Base-by-base conservation (phyloP, 352 stramenopile genomes). In the Pythium graminicola region DNA sequence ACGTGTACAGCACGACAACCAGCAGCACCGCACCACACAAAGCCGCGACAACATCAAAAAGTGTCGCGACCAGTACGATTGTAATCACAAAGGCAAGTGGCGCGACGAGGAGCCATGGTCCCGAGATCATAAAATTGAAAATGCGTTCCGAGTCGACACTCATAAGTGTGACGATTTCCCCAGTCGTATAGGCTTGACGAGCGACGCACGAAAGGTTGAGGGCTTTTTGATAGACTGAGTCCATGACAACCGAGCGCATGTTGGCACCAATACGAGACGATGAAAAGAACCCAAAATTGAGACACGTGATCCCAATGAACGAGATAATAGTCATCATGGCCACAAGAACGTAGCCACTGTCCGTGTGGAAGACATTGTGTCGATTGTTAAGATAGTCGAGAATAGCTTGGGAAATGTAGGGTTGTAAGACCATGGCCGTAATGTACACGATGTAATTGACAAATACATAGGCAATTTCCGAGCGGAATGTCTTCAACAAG, bases 111-210 rank as follows among this genome's bases (percentile, higher is more conserved):
- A 64, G 42, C 67, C 67, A 76, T 23, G 58, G 53, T 3, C 64
- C 67, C 10, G 45, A 47, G 27, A 72, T 61, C 27, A 67, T 67
- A 41, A 60, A 61, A 27, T 71, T 57, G 57, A 73, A 76, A 11
- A 76, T 54, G 13, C 67, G 67, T 42, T 76, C 67, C 39, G 66
- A 59, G 51, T 74, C 66, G 45, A 71, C 66, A 17, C 55, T 58
- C 36, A 66, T 62, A 42, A 74, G 50, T 36, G 67, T 76, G 26
- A 72, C 64, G 42, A 76, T 69, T 44, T 73, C 64, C 20, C 67
- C 67, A 1, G 67, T 72, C 22, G 64, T 63, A 47, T 70, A 70
- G 17, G 49, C 27, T 33, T 65, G 67, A 14, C 60, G 64, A 13
- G 67, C 60, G 19, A 57, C 47, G n/a, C 50, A 54, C 36, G 67